Base-by-base conservation (phyloP, 352 stramenopile species). In the Pythium folliculosum region DNA sequence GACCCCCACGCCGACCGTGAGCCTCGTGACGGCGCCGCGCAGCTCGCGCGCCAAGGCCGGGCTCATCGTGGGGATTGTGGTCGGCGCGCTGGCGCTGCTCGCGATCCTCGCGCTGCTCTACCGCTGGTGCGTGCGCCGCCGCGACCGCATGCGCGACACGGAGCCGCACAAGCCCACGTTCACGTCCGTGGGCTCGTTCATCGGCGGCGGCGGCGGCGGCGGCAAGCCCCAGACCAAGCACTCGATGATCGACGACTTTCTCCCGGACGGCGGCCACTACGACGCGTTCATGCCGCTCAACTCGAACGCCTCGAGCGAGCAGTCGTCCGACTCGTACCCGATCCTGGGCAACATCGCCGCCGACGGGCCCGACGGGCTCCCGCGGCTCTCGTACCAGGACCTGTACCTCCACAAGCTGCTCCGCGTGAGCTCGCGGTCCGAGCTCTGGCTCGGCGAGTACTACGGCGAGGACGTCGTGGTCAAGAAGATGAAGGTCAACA, bases 401-500 rank as follows among this genome's bases (percentile, higher is more conserved):
- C 81, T 93, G 12, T 86, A 86, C 27, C 54, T 93, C 16, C 72
- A 85, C 63, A 90, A 87, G 51, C 85, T 91, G 65, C 67, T 93
- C 53, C 84, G 82, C 60, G 82, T 91, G 53, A 90, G 81, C 65
- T 84, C 75, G 45, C 81, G 82, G 25, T 90, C 82, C 3, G 84
- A 93, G 68, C 68, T 93, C 17, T 93, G 84, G 84, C 71, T 91
- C 16, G 84, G 84, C 54, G 81, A 89, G 63, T 93, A 88, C 74
- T 74, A 75, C 45, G 71, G 86, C 57, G 73, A 87, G 63, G 60
- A 72, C 25, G 84, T 93, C 44, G 70, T 89, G 47, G 77, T 93
- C 59, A 93, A 93, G 75, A 90, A 90, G 67, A 93, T 93, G 69
- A 93, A 93, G 70, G 82, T 71, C 54, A 86, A 85, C 64, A 82